phyloP scores from a whole-genome alignment of 2,329 filamentous ascomycete species.

The Penicillium sp. region DNA sequence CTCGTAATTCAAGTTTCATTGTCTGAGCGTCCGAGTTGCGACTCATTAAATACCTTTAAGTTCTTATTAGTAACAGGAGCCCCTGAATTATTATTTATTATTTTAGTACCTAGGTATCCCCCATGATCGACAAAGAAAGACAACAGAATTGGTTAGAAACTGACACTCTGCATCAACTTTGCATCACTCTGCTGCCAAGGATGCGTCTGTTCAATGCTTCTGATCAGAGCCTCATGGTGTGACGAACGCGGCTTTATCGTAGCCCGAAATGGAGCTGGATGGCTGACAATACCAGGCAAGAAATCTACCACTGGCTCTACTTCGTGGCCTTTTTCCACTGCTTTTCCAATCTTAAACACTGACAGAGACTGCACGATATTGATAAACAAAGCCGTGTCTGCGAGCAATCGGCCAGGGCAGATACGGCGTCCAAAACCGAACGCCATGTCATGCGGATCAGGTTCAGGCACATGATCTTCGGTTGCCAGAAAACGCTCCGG shows the following conservation, averaged over 20 bases:
- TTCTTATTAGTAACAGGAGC: not conserved
- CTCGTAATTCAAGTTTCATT: too few species aligned
- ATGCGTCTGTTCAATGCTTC: slow-evolving; percentile 30
- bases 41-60: not conserved
- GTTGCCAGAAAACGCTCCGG: slow-evolving; percentile 41
- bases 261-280: slow-evolving; percentile 35
- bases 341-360: slow-evolving; percentile 43
- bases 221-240: slow-evolving; percentile 30
- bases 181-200: slow-evolving; percentile 41
- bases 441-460: slow-evolving; percentile 29
- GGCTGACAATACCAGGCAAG: slow-evolving; percentile 29
- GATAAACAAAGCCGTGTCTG: slow-evolving; percentile 40
- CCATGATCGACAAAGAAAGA: not conserved
- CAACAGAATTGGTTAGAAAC: not conserved
- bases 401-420: slow-evolving; percentile 42
- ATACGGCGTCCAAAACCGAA: slow-evolving; percentile 42
- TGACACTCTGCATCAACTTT: slow-evolving; percentile 10
- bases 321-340: slow-evolving; percentile 33
- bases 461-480: slow-evolving; percentile 29
- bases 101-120: not conserved
- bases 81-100: not conserved
- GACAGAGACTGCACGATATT: slow-evolving; percentile 44
- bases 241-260: slow-evolving; percentile 33
- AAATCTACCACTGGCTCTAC: slow-evolving; percentile 36
- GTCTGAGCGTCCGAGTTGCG: not conserved